Conservation (phyloP, 2,329 filamentous ascomycete species). For the Aspergillus texensis region DNA sequence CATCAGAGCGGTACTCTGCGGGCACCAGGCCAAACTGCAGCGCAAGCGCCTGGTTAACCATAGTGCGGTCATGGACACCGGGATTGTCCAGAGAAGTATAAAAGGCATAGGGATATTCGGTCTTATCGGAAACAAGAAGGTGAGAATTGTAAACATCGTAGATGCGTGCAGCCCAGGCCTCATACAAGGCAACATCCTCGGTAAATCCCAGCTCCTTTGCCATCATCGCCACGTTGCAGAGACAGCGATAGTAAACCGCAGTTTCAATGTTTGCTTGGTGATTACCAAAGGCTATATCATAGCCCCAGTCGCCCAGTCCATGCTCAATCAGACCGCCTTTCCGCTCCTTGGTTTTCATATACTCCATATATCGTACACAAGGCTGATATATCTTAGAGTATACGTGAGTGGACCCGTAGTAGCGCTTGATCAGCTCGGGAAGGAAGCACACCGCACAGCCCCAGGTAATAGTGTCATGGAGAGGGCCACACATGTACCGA, state of each 20-base stretch:
- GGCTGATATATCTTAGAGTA: constrained; percentile 23
- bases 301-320: constrained; percentile 28
- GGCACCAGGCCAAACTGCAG: constrained; percentile 26
- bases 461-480: constrained; percentile 47
- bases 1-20: constrained; percentile 14
- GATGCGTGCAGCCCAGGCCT: constrained; percentile 23
- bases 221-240: constrained; percentile 27
- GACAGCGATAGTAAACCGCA: constrained; percentile 29
- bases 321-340: constrained; percentile 27
- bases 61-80: constrained; percentile 20
- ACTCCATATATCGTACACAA: constrained; percentile 28
- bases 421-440: constrained; percentile 24
- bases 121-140: constrained; percentile 23
- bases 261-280: constrained; percentile 32
- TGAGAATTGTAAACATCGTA: constrained; percentile 24
- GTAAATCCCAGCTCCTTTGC: constrained; percentile 22
- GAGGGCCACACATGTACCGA: constrained; percentile 53
- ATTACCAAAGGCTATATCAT: constrained; percentile 29
- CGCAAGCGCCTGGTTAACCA: constrained; percentile 26
- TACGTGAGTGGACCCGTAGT: constrained; percentile 27
- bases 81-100: constrained; percentile 28
- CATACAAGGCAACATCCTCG: constrained; percentile 18
- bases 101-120: constrained; percentile 19
- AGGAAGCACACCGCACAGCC: constrained; percentile 28
- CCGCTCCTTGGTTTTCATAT: constrained; percentile 27